Conservation (phyloP, 2,329 filamentous ascomycete species). For the Arthrobotrys entomopaga region DNA sequence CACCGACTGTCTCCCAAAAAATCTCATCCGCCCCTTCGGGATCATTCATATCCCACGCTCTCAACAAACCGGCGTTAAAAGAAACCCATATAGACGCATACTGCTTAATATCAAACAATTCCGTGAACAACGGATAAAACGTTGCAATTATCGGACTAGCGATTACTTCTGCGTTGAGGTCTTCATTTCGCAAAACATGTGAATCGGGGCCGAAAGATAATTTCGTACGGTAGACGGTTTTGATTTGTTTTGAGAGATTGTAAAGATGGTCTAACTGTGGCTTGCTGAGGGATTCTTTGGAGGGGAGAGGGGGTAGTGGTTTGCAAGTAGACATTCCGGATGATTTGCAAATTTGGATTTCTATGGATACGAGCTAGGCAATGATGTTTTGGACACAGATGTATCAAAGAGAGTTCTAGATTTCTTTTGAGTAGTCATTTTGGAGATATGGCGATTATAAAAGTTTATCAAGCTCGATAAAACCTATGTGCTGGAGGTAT, state of each 20-base stretch:
- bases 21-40: background rate
- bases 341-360: too few species aligned
- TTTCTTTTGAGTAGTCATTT: too few species aligned
- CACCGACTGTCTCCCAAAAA: conserved; percentile 13
- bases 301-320: too few species aligned
- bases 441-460: too few species aligned
- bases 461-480: too few species aligned
- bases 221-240: background rate
- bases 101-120: conserved; percentile 7
- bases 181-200: background rate
- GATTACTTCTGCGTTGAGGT: conserved; percentile 14
- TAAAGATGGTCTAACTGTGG: background rate
- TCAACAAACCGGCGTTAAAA: conserved; percentile 20
- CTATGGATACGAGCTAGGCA: too few species aligned
- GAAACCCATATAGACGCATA: conserved; percentile 18
- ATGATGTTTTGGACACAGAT: too few species aligned
- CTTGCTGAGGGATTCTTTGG: conserved; percentile 3
- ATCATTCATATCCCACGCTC: conserved; percentile 33
- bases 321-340: too few species aligned
- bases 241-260: conserved; percentile 17
- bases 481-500: too few species aligned
- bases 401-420: too few species aligned
- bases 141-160: conserved; percentile 18
- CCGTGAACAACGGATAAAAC: conserved; percentile 6
- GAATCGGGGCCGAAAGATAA: background rate